Evolutionary conservation across 1,139 yeast genomes (phyloP).

Genomic region (Scheffersomyces titani): DNA sequence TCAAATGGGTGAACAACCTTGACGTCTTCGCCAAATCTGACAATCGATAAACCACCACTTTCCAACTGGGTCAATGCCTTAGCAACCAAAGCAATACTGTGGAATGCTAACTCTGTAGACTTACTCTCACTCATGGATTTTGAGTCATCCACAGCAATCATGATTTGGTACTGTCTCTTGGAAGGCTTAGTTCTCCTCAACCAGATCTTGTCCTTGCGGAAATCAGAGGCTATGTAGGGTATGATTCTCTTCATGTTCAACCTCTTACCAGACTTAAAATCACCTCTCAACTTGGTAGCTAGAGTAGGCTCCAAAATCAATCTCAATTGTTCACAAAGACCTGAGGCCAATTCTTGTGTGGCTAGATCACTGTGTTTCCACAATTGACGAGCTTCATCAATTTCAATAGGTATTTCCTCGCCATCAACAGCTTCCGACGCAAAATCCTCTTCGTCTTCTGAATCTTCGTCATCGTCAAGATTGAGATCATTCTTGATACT

Average conservation of each 20-base stretch:
- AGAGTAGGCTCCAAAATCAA: conserved; percentile 92
- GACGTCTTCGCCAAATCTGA: conserved; percentile 85
- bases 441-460: conserved; percentile 31
- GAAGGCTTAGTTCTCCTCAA: conserved; percentile 96
- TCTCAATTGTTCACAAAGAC: conserved; percentile 89
- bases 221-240: conserved; percentile 96
- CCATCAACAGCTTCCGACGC: conserved; percentile 19
- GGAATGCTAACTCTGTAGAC: conserved; percentile 88
- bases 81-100: conserved; percentile 90
- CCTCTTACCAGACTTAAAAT: conserved; percentile 95
- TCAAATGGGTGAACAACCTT: conserved; percentile 89
- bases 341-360: conserved; percentile 84
- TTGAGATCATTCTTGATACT: conserved; percentile 29
- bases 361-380: conserved; percentile 85
- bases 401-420: conserved; percentile 38
- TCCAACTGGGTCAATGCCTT: conserved; percentile 93
- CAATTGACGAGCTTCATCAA: conserved; percentile 69
- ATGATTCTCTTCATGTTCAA: conserved; percentile 96
- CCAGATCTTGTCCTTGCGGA: conserved; percentile 98
- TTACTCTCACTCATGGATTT: conserved; percentile 95
- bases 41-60: conserved; percentile 89
- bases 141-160: conserved; percentile 97
- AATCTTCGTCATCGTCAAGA: conserved; percentile 25
- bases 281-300: conserved; percentile 92
- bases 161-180: conserved; percentile 93